These are phyloP conservation scores for Rhodomyrtus psidioides DNA, from an alignment of 441 rosid genomes.

Conservation along the genomic window DNA sequence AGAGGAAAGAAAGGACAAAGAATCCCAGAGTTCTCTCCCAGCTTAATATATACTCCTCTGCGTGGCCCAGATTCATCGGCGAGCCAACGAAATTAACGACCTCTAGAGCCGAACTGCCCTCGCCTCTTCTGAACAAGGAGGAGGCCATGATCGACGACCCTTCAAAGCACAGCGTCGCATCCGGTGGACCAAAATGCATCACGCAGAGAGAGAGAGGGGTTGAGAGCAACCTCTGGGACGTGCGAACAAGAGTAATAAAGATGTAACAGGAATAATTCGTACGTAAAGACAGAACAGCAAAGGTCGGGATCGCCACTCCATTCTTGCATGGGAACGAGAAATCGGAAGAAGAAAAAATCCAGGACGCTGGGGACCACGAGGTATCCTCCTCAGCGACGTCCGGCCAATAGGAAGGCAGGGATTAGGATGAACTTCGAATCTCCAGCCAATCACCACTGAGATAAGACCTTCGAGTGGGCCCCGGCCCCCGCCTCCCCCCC, in stretches of 20 bases:
- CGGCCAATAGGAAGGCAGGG: constrained; percentile 29
- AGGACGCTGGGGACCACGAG: constrained; percentile 15
- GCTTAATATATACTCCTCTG: neutral
- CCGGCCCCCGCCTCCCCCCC: no score
- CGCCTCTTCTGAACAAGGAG: neutral
- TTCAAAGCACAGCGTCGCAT: neutral
- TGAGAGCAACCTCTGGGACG: neutral
- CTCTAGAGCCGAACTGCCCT: neutral
- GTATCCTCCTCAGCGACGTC: constrained; percentile 25
- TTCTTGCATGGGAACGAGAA: neutral
- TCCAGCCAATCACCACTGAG: constrained; percentile 36
- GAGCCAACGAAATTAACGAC: neutral
- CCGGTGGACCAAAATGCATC: neutral
- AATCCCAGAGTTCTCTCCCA: neutral
- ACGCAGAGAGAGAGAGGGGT: neutral
- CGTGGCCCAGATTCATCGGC: neutral
- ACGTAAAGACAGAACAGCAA: neutral
- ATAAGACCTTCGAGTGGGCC: constrained; percentile 23
- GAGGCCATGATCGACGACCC: neutral
- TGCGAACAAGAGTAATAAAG: neutral
- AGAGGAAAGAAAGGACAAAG: neutral
- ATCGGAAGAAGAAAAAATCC: neutral
- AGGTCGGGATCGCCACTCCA: neutral
- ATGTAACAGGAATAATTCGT: constrained; percentile 4
- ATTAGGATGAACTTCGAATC: constrained; percentile 20